A percentile compares a stretch with the other conserved stretches of the same genome.
These are phyloP conservation scores for Thelephora terrestris DNA, from an alignment of 1,284 basidiomycete genomes.

Conservation along the genomic window DNA sequence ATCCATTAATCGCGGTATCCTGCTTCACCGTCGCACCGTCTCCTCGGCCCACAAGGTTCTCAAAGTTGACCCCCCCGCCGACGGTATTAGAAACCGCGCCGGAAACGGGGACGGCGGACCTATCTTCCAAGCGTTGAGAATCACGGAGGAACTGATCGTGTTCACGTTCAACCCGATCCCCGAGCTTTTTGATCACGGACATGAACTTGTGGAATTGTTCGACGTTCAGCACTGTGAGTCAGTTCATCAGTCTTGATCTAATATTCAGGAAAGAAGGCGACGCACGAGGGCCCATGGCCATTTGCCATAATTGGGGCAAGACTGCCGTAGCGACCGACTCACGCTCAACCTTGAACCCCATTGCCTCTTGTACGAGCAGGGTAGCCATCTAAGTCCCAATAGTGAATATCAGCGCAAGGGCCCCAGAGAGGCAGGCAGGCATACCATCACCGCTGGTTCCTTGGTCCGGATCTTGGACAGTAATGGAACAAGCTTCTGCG, in stretches of 20 bases:
- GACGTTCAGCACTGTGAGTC: slow-evolving; percentile 64
- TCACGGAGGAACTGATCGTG: slow-evolving; percentile 78
- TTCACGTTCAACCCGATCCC: slow-evolving; percentile 77
- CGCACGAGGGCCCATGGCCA: slow-evolving; percentile 93
- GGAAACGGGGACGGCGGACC: slow-evolving; percentile 34
- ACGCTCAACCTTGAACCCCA: slow-evolving; percentile 91
- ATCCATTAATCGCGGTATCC: slow-evolving; percentile 31
- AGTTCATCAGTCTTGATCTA: slow-evolving; percentile 1
- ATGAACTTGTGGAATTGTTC: slow-evolving; percentile 91
- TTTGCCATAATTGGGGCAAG: slow-evolving; percentile 88
- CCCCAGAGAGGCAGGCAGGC: slow-evolving; percentile 11
- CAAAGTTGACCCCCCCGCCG: slow-evolving; percentile 53
- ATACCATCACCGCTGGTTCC: slow-evolving; percentile 84
- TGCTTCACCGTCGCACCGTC: slow-evolving; percentile 35
- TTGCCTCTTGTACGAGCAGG: slow-evolving; percentile 88
- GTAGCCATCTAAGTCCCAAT: slow-evolving; percentile 71
- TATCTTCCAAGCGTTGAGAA: slow-evolving; percentile 74
- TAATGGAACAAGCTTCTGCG: slow-evolving; percentile 91
- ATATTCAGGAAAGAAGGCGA: slow-evolving; percentile 11
- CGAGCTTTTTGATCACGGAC: slow-evolving; percentile 63
- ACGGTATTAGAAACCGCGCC: slow-evolving; percentile 22
- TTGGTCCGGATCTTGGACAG: slow-evolving; percentile 93
- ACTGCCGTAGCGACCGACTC: slow-evolving; percentile 93
- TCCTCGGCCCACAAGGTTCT: slow-evolving; percentile 57
- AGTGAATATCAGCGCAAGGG: not conserved